Percentiles rank a stretch among this genome's conserved stretches.
Conservation (phyloP, 164 flowering plant genomes). For the grape (Vitis vinifera) region DNA sequence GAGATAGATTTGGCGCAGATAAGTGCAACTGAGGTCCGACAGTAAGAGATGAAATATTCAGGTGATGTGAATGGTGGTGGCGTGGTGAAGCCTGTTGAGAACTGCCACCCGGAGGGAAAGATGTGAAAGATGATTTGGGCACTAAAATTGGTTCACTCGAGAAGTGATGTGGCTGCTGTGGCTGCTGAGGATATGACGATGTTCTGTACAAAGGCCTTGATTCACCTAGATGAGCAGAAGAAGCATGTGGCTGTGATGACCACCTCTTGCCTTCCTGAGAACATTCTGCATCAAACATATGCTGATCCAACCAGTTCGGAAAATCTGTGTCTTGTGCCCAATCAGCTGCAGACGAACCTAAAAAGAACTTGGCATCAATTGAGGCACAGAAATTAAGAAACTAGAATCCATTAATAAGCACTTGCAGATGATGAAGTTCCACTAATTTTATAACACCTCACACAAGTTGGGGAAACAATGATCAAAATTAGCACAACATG, state of each 20-base stretch:
- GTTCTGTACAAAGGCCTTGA: slow-evolving; percentile 73
- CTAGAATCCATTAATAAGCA: neutral
- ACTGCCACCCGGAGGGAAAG: slow-evolving; percentile 75
- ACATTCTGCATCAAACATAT: slow-evolving; percentile 42
- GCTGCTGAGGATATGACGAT: slow-evolving; percentile 73
- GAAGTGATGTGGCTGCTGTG: slow-evolving; percentile 39
- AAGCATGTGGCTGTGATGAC: slow-evolving; percentile 69
- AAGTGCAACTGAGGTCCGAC: slow-evolving; percentile 51
- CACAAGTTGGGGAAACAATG: neutral
- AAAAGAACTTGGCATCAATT: neutral
- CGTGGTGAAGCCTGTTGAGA: slow-evolving; percentile 58
- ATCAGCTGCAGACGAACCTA: slow-evolving; percentile 77
- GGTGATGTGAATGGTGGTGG: slow-evolving; percentile 34
- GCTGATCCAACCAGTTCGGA: slow-evolving; percentile 58
- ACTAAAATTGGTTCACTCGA: slow-evolving; percentile 67
- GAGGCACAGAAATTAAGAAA: neutral
- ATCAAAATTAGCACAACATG: too few relatives aligned
- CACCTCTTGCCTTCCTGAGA: slow-evolving; percentile 57
- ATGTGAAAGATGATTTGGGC: slow-evolving; percentile 62
- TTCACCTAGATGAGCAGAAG: slow-evolving; percentile 38
- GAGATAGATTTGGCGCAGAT: slow-evolving; percentile 53
- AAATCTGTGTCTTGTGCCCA: slow-evolving; percentile 66
- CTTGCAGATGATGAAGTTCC: neutral
- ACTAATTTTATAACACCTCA: neutral
- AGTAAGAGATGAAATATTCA: slow-evolving; percentile 36